phyloP scores from a whole-genome alignment of 1,284 basidiomycete genomes.

The Lignosus rhinocerotis region DNA sequence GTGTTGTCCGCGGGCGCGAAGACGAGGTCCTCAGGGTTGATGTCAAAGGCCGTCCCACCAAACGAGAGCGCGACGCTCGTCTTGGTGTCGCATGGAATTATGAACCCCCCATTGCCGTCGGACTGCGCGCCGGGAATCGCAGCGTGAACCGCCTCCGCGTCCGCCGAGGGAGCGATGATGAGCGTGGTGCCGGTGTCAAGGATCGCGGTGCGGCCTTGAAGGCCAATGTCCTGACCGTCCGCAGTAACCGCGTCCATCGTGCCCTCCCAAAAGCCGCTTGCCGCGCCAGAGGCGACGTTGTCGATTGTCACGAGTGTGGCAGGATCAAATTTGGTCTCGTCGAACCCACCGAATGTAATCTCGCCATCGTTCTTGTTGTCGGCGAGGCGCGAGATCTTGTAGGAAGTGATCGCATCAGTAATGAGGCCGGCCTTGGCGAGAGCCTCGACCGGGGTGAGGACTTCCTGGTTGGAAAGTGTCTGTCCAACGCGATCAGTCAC shows the following conservation, averaged over 20 bases:
- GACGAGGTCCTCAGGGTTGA: constrained; percentile 70
- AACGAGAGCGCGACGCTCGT: constrained; percentile 69
- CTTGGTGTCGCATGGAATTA: constrained; percentile 75
- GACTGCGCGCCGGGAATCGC: constrained; percentile 64
- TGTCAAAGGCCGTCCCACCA: constrained; percentile 60
- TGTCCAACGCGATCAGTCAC: constrained; percentile 27
- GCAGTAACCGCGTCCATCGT: constrained; percentile 59
- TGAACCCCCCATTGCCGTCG: constrained; percentile 69
- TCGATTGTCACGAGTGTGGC: constrained; percentile 53
- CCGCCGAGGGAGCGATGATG: constrained; percentile 56
- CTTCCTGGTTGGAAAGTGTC: constrained; percentile 65
- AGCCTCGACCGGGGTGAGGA: constrained; percentile 74
- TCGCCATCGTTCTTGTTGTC: constrained; percentile 79
- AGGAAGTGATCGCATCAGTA: constrained; percentile 71
- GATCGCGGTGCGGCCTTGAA: constrained; percentile 67
- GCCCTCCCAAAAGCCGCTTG: constrained; percentile 78
- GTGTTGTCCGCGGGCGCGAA: constrained; percentile 71
- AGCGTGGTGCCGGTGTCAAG: constrained; percentile 81
- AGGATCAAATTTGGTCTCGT: constrained; percentile 65
- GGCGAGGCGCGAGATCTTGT: constrained; percentile 75
- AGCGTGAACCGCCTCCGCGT: constrained; percentile 59
- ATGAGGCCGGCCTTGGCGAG: constrained; percentile 65
- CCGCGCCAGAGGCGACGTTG: constrained; percentile 58
- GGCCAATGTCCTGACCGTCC: constrained; percentile 52
- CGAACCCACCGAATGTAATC: constrained; percentile 80